Evolutionary conservation across 257 asterid genomes (phyloP), one percentile per base, ranked within the genome.

Genomic region (Forsythia viridissima): DNA sequence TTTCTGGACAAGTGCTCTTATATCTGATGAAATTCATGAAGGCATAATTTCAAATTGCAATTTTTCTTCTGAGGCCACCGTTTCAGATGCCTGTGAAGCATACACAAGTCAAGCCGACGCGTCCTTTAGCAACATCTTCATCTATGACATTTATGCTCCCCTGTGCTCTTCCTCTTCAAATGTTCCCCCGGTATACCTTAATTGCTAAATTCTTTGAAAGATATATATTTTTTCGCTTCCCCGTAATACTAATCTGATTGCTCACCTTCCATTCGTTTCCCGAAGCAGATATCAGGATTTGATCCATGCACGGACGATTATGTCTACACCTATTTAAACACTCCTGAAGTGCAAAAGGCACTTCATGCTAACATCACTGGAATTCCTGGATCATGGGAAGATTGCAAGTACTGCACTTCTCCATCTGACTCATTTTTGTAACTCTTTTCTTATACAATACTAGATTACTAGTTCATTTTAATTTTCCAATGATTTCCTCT

Each of bases 291-390:
- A 24, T 69, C 84, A 20, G 82, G 81, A 46, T 88, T 72, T 41
- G 95, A 87, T 88, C 93, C 90, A 13, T 90, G 95, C 83, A 72
- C 88, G 0, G 76, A n/a, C 15, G 3, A 83, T 34, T 90, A 88
- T 30, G 80, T 65, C 3, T 12, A 16, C 18, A 11, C 71, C 39
- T 90, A 84, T 80, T 77, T 86, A 16, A 88, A 87, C 82, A 76
- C 20, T 6, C 89, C 81, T 6, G 80, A 71, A 30, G 91, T 89
- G 7, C 95, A 90, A 74, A 79, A 80, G 71, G 85, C 87, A 0
- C 80, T 88, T 61, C 89, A 88, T 77, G 91, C 85, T 1, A 84
- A 86, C 61, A 80, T 76, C 74, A 81, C 85, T 1, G 87, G 80
- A 59, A 65, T 77, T 73, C 82, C 87, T 1, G 79, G 86, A 46